Base-by-base conservation (phyloP, 495 filamentous ascomycete species). In the Oidiodendron maius region DNA sequence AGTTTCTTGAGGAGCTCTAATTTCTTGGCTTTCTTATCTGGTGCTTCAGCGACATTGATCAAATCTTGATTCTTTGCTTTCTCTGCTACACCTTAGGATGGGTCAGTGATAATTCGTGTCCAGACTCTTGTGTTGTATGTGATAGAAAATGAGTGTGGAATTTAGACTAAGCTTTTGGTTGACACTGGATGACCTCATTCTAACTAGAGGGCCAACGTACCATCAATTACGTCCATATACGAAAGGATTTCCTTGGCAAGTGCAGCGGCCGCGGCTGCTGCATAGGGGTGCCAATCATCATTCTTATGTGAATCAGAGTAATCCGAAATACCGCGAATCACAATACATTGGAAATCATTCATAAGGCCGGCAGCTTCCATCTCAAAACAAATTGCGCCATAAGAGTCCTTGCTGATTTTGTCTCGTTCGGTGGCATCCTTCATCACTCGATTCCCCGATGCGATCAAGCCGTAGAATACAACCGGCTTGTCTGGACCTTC, bases 301-400 rank as follows among this genome's bases (percentile, higher is more conserved):
- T 63, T 64, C 48, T 67, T 67, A 49, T 71, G 68, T 50, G 63
- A 71, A 44, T 73, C 70, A n/a, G 62, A 60, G 47, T 67, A 39
- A 16, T 39, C 36, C 8, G 36, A 9, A 10, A 44, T 44, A 24
- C 40, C 40, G 12, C 40, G 40, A 11, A 44, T 44, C 4, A 44
- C 40, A 11, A 44, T 18, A 17, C 40, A 44, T 8, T 12, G 40
- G 12, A 22, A 22, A 44, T 44, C 24, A 13, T 44, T 24, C 40
- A 44, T 28, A 23, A 13, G 38, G 72, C 70, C 40, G 25, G n/a
- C n/a, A n/a, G n/a, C n/a, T n/a, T n/a, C n/a, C n/a, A n/a, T n/a
- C n/a, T n/a, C n/a, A n/a, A n/a, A 39, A 17, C 36, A 39, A 39
- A 39, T 39, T 6, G 36, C 36, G 16, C 16, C 16, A 17, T 16